Evolutionary conservation across 2,329 filamentous ascomycete species (phyloP).

Genomic region (Delphinella strobiligena): DNA sequence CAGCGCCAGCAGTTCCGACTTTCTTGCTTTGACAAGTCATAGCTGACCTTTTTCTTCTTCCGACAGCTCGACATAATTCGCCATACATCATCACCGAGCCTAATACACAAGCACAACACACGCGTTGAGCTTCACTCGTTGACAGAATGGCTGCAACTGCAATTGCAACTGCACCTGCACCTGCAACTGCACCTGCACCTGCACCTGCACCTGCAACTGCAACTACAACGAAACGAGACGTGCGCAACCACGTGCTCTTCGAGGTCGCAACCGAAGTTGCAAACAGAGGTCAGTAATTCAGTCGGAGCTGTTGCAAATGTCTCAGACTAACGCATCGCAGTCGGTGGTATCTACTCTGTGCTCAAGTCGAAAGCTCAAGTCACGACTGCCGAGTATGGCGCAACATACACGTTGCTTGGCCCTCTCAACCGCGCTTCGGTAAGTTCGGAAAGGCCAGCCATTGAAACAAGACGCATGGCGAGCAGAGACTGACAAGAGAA

Average conservation of each 20-base stretch:
- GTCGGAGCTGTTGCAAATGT: background rate
- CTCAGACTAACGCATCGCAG: conserved; percentile 34
- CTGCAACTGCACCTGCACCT: background rate
- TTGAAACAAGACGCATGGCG: conserved; percentile 11
- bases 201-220: no score
- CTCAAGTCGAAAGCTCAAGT: conserved; percentile 98
- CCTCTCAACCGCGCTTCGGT: conserved; percentile 86
- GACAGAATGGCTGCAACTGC: no score
- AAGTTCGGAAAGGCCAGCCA: conserved; percentile 24
- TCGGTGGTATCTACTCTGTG: conserved; percentile 97
- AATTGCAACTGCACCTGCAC: background rate
- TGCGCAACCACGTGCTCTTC: conserved; percentile 92
- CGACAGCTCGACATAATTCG: no score
- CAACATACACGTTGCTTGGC: conserved; percentile 88
- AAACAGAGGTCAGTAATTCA: conserved; percentile 60
- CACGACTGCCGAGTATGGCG: conserved; percentile 96
- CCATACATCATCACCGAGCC: no score
- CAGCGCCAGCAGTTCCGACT: no score
- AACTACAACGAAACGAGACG: conserved; percentile 51
- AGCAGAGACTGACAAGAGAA: conserved; percentile 10
- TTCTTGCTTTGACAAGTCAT: no score
- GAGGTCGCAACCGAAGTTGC: conserved; percentile 96
- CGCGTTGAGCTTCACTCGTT: no score
- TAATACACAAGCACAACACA: no score
- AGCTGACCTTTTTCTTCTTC: no score